phyloP scores from a whole-genome alignment of 768 basidiomycete genomes.

The Pleurotus cornucopiae region DNA sequence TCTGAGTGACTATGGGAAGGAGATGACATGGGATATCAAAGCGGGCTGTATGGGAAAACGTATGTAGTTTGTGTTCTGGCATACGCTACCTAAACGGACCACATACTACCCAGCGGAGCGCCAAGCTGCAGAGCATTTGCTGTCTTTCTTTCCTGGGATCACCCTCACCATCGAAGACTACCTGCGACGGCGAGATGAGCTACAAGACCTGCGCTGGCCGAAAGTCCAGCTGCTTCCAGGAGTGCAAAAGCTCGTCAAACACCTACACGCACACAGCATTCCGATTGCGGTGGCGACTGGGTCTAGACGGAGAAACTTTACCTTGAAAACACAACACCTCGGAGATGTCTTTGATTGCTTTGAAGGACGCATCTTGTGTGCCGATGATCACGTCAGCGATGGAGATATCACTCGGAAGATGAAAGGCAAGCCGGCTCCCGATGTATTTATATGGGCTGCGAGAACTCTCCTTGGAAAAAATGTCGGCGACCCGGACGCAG shows the following conservation, averaged over 20 bases:
- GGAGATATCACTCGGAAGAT: slow-evolving; percentile 31
- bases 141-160: slow-evolving; percentile 76
- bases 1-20: slow-evolving; percentile 63
- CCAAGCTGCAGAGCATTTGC: slow-evolving; percentile 59
- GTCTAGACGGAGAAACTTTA: slow-evolving; percentile 59
- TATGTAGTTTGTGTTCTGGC: slow-evolving; percentile 20
- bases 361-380: slow-evolving; percentile 63
- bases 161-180: slow-evolving; percentile 60
- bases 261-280: slow-evolving; percentile 61
- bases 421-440: slow-evolving; percentile 76
- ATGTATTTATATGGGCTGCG: slow-evolving; percentile 77
- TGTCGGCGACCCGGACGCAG: slow-evolving; percentile 45
- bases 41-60: slow-evolving; percentile 88
- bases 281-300: slow-evolving; percentile 84
- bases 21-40: slow-evolving; percentile 88
- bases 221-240: slow-evolving; percentile 73
- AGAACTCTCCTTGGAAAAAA: slow-evolving; percentile 47
- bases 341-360: slow-evolving; percentile 58
- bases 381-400: slow-evolving; percentile 44
- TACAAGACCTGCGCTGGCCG: slow-evolving; percentile 67
- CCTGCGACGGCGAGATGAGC: slow-evolving; percentile 45
- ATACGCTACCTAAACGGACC: background rate
- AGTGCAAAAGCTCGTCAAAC: slow-evolving; percentile 59
- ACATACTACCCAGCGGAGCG: slow-evolving; percentile 47
- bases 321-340: slow-evolving; percentile 64